Percentiles rank a stretch among this genome's conserved stretches.
Conservation (phyloP, 345 rosid genomes). For the Syzygium aqueum region DNA sequence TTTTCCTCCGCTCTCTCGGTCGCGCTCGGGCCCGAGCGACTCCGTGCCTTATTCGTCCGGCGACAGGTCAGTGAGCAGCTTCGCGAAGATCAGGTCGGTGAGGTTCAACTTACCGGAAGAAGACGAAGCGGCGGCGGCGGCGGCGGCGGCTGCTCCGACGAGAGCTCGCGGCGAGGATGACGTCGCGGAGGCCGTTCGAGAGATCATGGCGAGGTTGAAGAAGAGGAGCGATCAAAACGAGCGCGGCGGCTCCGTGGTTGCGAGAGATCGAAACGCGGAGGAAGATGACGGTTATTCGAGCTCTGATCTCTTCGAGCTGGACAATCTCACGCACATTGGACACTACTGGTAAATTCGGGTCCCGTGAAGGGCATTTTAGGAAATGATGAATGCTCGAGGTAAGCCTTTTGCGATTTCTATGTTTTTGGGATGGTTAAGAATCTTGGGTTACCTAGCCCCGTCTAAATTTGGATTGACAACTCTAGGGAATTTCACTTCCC, state of each 20-base stretch:
- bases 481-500: neutral
- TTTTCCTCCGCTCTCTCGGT: conserved; percentile 23
- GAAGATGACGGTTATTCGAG: conserved; percentile 63
- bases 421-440: neutral
- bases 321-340: conserved; percentile 65
- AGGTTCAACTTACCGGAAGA: conserved; percentile 27
- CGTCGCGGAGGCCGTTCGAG: conserved; percentile 40
- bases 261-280: conserved; percentile 14
- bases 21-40: conserved; percentile 80
- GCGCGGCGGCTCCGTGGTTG: conserved; percentile 1
- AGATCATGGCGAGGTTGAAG: conserved; percentile 33
- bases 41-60: conserved; percentile 35
- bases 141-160: neutral
- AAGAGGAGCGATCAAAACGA: conserved; percentile 54
- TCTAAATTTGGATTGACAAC: neutral
- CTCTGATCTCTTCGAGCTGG: conserved; percentile 87
- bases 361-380: neutral
- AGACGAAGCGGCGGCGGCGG: neutral
- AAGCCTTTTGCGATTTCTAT: neutral
- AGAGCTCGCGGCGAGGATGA: conserved; percentile 47
- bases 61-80: conserved; percentile 20
- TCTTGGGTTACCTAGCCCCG: neutral
- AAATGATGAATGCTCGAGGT: neutral
- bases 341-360: conserved; percentile 6
- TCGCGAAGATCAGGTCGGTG: conserved; percentile 53